Evolutionary conservation across 768 basidiomycete species (phyloP).

Genomic region (Leccinum rimulosum): DNA sequence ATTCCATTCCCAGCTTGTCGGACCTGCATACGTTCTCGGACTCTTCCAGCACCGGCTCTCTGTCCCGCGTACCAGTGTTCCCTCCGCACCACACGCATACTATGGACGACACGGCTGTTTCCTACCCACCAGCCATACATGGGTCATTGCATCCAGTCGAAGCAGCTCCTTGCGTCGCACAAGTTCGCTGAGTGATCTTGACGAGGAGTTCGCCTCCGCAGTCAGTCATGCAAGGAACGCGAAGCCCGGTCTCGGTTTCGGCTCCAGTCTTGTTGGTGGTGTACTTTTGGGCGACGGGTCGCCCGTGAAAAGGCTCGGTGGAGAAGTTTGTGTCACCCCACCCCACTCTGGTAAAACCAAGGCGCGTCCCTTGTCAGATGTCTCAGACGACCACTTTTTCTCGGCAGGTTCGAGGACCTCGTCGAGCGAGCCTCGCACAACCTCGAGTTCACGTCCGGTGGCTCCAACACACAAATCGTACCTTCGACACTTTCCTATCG

Average conservation of each 20-base stretch:
- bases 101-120: slow-evolving; percentile 71
- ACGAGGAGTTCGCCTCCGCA: slow-evolving; percentile 50
- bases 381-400: slow-evolving; percentile 47
- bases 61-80: slow-evolving; percentile 46
- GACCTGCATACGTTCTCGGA: slow-evolving; percentile 53
- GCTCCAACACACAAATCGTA: slow-evolving; percentile 43
- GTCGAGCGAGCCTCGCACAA: slow-evolving; percentile 28
- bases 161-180: slow-evolving; percentile 59
- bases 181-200: slow-evolving; percentile 79
- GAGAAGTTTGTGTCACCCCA: slow-evolving; percentile 43
- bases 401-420: slow-evolving; percentile 38
- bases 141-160: slow-evolving; percentile 68
- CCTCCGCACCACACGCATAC: slow-evolving; percentile 63
- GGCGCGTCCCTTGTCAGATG: slow-evolving; percentile 14
- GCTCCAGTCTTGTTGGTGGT: slow-evolving; percentile 42
- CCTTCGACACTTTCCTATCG: slow-evolving; percentile 53
- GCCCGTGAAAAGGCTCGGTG: slow-evolving; percentile 55
- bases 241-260: slow-evolving; percentile 43
- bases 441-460: slow-evolving; percentile 35
- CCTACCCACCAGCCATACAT: slow-evolving; percentile 67
- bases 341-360: slow-evolving; percentile 16
- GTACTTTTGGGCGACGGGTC: slow-evolving; percentile 49
- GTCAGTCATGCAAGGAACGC: slow-evolving; percentile 40
- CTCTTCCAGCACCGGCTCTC: slow-evolving; percentile 36
- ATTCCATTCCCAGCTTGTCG: slow-evolving; percentile 66